Evolutionary conservation across 768 basidiomycete species (phyloP).

Genomic region (Hypsizygus marmoreus): DNA sequence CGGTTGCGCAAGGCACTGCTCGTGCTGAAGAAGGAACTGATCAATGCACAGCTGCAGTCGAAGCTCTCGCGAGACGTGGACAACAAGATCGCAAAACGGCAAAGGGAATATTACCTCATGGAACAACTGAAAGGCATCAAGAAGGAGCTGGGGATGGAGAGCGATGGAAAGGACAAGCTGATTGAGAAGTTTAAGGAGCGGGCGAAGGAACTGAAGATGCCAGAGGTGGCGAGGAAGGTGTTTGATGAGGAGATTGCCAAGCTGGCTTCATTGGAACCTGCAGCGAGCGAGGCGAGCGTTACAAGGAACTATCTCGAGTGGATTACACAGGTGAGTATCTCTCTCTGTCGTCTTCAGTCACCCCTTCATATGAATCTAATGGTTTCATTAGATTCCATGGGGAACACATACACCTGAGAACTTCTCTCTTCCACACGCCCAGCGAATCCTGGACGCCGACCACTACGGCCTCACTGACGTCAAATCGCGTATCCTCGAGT

Average conservation of each 20-base stretch:
- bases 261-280: slow-evolving; percentile 85
- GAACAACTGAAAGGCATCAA: slow-evolving; percentile 96
- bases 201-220: slow-evolving; percentile 83
- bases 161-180: slow-evolving; percentile 91
- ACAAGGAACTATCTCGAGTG: slow-evolving; percentile 94
- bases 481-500: slow-evolving; percentile 93
- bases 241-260: slow-evolving; percentile 96
- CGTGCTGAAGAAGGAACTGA: slow-evolving; percentile 96
- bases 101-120: slow-evolving; percentile 95
- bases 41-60: slow-evolving; percentile 92
- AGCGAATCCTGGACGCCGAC: slow-evolving; percentile 87
- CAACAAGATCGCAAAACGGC: slow-evolving; percentile 90
- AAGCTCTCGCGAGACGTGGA: slow-evolving; percentile 94
- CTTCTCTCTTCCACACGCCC: slow-evolving; percentile 82
- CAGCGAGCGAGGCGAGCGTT: slow-evolving; percentile 90
- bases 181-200: slow-evolving; percentile 92
- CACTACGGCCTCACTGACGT: slow-evolving; percentile 93
- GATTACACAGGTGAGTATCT: slow-evolving; percentile 68
- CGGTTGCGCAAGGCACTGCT: slow-evolving; percentile 86
- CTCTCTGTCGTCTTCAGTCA: not conserved
- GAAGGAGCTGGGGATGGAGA: slow-evolving; percentile 94
- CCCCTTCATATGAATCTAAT: slow-evolving; percentile 8
- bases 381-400: slow-evolving; percentile 80
- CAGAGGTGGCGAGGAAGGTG: slow-evolving; percentile 85
- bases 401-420: slow-evolving; percentile 93